phyloP scores from a whole-genome alignment of 192 early-diverging fungal species.

The Geranomyces variabilis region DNA sequence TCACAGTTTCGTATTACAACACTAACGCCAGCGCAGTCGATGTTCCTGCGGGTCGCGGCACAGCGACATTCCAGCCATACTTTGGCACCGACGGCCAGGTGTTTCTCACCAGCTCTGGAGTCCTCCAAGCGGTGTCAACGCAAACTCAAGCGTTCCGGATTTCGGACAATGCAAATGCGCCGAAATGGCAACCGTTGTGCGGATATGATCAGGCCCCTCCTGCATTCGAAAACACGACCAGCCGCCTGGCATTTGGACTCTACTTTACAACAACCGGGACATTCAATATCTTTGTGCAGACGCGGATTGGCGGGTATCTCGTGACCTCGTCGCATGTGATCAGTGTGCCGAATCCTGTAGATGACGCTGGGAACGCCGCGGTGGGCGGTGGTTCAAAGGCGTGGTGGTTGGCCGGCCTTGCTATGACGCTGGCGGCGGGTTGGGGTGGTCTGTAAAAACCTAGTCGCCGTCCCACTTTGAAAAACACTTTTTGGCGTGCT shows the following conservation, averaged over 20 bases:
- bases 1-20: slow-evolving; percentile 16
- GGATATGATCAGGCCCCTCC: slow-evolving; percentile 4
- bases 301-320: slow-evolving; percentile 29
- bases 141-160: slow-evolving; percentile 9
- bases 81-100: slow-evolving; percentile 16
- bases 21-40: slow-evolving; percentile 13
- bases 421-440: no score
- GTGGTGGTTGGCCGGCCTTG: no score
- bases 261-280: slow-evolving; percentile 18
- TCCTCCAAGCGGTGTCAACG: background rate
- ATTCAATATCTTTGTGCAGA: slow-evolving; percentile 27
- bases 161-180: background rate
- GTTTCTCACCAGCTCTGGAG: background rate
- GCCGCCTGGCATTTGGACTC: slow-evolving; percentile 17
- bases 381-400: no score
- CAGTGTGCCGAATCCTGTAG: slow-evolving; percentile 1
- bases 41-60: background rate
- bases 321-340: slow-evolving; percentile 19
- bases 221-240: slow-evolving; percentile 6
- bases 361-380: background rate
- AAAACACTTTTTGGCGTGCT: no score
- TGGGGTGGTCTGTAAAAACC: no score
- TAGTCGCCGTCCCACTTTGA: no score
- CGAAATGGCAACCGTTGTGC: slow-evolving; percentile 28
- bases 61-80: slow-evolving; percentile 3